Base-by-base conservation (phyloP, 2,329 filamentous ascomycete genomes). In the Aspergillus flavus region DNA sequence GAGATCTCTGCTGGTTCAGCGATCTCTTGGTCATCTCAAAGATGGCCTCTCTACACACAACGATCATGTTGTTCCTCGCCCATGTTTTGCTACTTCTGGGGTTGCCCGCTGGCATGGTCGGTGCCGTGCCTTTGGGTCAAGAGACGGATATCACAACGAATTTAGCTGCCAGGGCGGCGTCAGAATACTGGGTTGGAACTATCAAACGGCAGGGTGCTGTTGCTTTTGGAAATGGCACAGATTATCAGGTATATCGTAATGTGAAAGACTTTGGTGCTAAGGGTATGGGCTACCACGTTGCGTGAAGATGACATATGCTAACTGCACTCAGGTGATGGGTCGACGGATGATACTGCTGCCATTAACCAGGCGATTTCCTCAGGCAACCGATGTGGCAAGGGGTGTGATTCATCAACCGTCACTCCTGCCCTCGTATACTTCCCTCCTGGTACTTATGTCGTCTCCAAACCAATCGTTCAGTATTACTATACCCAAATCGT, bases 401-500 rank as follows among this genome's bases (percentile, higher is more conserved):
- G 88, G 66, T 98, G 94, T 75, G 91, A 95, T 75, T 96, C 93
- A 1, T 87, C 86, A 36, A 98, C 94, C 3, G 86, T 86, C n/a
- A 87, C 88, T 1, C 94, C 94, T 0, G 94, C 92, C 30, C 82
- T 98, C 16, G 88, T 98, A 59, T 98, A 96, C 83, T 96, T 98
- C 82, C 94, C 93, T 45, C 84, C 92, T 12, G 94, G 94, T 68
- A 96, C 89, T 61, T 98, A 97, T 74, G 73, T 91, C 21, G 89
- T 98, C 70, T 92, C 88, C 75, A 85, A 83, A 72, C 92, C 94
- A 26, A 87, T 98, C 68, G 80, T 93, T 58, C 90, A 93, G 76
- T 90, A 90, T 78, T 98, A 98, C 84, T 97, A 97, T 82, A 96
- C 94, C 11, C 93, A 97, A 77, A 87, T 98, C 65, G 84, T 97